A percentile compares a stretch with the other conserved stretches of the same genome.
These are phyloP conservation scores for Passiflora organensis DNA, from an alignment of 345 rosid genomes.

Conservation along the genomic window DNA sequence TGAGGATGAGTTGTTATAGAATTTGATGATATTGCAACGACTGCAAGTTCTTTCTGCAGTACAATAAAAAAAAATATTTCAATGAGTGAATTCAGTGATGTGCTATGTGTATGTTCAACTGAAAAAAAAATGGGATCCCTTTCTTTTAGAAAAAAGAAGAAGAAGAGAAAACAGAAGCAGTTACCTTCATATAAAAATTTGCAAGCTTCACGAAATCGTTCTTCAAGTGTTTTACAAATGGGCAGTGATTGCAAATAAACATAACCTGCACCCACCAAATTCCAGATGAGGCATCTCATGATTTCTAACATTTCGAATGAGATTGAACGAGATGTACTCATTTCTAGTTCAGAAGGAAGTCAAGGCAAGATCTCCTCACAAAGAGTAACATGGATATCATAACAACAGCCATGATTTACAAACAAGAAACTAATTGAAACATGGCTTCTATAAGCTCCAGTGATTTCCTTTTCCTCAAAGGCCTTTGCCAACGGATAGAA, in stretches of 20 bases:
- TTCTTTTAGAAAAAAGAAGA: not conserved
- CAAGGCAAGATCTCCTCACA: no score
- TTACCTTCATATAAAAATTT: conserved; percentile 73
- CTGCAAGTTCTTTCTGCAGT: conserved; percentile 84
- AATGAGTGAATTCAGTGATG: not conserved
- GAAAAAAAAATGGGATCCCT: not conserved
- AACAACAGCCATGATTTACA: no score
- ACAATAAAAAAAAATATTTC: conserved; percentile 3
- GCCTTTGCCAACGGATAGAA: no score
- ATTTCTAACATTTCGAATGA: not conserved
- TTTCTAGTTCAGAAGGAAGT: no score
- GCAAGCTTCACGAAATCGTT: conserved; percentile 74
- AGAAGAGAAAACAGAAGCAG: not conserved
- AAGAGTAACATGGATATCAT: no score
- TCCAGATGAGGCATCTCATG: conserved; percentile 2
- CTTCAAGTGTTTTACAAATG: conserved; percentile 88
- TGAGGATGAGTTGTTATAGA: conserved; percentile 80
- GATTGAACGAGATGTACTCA: no score
- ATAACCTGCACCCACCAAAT: conserved; percentile 49
- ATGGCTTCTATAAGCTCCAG: no score
- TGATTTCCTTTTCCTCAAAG: no score
- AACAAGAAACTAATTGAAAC: no score
- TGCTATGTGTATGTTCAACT: conserved; percentile 7
- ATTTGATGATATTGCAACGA: conserved; percentile 86
- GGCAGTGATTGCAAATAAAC: conserved; percentile 92